Evolutionary conservation across 106 monocot genomes (phyloP), one percentile per base, ranked within the genome.

Genomic region (Dioscorea alata): DNA sequence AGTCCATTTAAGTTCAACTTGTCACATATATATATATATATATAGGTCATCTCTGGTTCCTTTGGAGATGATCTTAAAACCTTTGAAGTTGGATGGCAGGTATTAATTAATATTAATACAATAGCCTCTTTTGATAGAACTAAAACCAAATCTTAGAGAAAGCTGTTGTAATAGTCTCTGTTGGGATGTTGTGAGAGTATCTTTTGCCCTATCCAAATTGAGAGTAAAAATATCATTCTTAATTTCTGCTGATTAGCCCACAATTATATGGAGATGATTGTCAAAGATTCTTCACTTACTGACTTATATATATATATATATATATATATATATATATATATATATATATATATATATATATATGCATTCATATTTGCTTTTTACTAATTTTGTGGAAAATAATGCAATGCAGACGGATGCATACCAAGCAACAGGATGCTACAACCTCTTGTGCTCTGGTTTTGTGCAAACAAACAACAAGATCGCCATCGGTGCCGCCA

Each of bases 61-160:
- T 94, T 94, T 60, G 82, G 85, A 21, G 63, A 66, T 54, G 90
- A 94, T 75, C 90, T 94, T 53, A 94, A 94, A 76, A 94, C 90
- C 74, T 90, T 94, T 67, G 94, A 94, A 82, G 90, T 90, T 24
- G 94, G 94, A 56, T 94, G 94, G 94, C 94, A 94, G 84, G 94
- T 90, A 53, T 21, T 5, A 15, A 28, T 28, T 28, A 28, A 28
- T 28, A 28, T n/a, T 28, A 28, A 28, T 28, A 28, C 3, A 28
- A 28, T 3, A 28, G 3, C 28, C 28, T 28, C 28, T 28, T 28
- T 28, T 28, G 1, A 28, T 28, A 1, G 28, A 1, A n/a, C n/a
- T 3, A 28, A 28, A 28, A 28, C 28, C 28, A 28, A 28, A 28
- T 28, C 28, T 28, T 28, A 28, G 28, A 28, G 28, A 28, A 28